Evolutionary conservation across 495 filamentous ascomycete species (phyloP).

Genomic region (Trichoderma asperelloides): DNA sequence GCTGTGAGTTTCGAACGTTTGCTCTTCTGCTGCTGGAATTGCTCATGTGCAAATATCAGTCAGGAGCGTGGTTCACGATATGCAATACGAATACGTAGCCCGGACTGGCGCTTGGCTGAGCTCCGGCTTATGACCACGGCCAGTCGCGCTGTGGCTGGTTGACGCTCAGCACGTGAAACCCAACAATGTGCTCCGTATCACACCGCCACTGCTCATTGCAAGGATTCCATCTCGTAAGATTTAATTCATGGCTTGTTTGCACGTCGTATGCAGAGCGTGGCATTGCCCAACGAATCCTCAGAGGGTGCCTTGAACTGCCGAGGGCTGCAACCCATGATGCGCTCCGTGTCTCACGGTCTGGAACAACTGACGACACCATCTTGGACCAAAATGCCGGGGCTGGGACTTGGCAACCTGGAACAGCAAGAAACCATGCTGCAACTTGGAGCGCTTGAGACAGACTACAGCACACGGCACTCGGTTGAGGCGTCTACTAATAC

Average conservation of each 20-base stretch:
- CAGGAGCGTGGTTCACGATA: no score
- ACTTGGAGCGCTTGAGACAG: no score
- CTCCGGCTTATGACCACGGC: no score
- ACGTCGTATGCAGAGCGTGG: not conserved
- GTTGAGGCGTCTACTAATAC: not conserved
- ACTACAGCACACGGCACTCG: not conserved
- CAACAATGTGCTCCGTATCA: not conserved
- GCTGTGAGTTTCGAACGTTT: no score
- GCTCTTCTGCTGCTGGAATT: no score
- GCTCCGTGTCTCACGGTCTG: not conserved
- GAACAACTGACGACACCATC: not conserved
- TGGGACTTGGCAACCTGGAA: not conserved
- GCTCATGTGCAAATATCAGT: no score
- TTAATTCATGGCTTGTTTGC: not conserved
- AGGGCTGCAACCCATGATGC: not conserved
- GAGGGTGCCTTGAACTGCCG: not conserved
- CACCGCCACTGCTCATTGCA: not conserved
- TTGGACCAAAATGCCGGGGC: not conserved
- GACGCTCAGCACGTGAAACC: not conserved
- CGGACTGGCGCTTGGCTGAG: no score
- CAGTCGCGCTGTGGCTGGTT: not conserved
- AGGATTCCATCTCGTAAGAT: not conserved
- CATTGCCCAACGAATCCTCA: not conserved
- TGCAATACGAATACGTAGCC: conserved; percentile 3
- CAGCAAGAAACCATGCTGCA: not conserved